Evolutionary conservation across 495 filamentous ascomycete species (phyloP).

Genomic region (Acidomyces sp.): DNA sequence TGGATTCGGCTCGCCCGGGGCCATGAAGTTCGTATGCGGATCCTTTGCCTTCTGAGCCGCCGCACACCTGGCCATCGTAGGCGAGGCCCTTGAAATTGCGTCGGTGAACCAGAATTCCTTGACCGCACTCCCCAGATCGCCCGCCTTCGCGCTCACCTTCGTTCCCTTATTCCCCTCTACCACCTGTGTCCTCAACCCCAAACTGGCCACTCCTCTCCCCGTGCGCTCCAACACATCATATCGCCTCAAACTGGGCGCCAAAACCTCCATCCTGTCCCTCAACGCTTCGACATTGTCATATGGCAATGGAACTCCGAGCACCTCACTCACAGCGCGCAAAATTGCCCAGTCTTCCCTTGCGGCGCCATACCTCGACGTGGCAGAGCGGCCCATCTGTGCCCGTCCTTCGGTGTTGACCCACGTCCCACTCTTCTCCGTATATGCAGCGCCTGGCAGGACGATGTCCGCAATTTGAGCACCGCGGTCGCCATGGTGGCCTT

Average conservation of each 20-base stretch:
- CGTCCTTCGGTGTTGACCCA: constrained; percentile 97
- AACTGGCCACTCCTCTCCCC: constrained; percentile 52
- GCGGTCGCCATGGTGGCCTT: constrained; percentile 91
- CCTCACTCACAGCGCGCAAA: constrained; percentile 78
- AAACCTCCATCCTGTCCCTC: constrained; percentile 86
- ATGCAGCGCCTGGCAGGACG: constrained; percentile 83
- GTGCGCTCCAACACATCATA: constrained; percentile 86
- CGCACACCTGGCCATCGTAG: constrained; percentile 93
- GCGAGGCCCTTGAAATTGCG: constrained; percentile 83
- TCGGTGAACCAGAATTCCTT: constrained; percentile 98
- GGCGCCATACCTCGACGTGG: constrained; percentile 73
- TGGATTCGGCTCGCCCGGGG: constrained; percentile 40
- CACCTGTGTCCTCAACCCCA: constrained; percentile 71
- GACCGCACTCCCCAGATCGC: constrained; percentile 73
- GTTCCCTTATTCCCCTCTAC: constrained; percentile 89
- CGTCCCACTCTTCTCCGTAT: constrained; percentile 94
- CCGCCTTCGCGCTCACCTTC: constrained; percentile 48
- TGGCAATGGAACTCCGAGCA: constrained; percentile 71
- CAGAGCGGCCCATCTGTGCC: constrained; percentile 80
- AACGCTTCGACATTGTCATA: constrained; percentile 85
- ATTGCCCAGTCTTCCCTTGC: constrained; percentile 98
- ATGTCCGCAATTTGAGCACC: constrained; percentile 89
- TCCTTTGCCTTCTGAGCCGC: constrained; percentile 59
- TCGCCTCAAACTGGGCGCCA: constrained; percentile 71
- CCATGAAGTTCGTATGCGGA: constrained; percentile 77